Conservation (phyloP, 192 early-diverging fungal genomes). For the Backusella morwellensis region DNA sequence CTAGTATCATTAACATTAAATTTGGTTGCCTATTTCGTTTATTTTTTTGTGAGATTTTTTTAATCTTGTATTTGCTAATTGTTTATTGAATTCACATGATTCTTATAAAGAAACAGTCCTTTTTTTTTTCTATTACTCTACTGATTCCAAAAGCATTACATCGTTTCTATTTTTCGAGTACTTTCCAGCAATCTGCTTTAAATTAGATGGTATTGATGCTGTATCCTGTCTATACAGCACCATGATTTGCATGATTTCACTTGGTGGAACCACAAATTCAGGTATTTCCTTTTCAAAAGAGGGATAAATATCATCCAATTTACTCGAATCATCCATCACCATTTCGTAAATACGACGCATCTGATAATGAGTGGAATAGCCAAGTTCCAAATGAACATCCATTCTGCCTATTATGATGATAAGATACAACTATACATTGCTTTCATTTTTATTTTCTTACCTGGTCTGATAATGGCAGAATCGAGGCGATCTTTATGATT, state of each 20-base stretch:
- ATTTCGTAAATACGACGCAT: conserved; percentile 48
- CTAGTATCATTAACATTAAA: not conserved
- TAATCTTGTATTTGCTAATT: too few species aligned
- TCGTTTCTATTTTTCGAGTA: not conserved
- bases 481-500: conserved; percentile 62
- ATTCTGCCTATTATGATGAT: conserved; percentile 39
- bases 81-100: too few species aligned
- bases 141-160: too few species aligned
- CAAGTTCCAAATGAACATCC: conserved; percentile 61
- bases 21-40: too few species aligned
- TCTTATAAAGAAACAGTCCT: too few species aligned
- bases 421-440: not conserved
- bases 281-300: conserved; percentile 38
- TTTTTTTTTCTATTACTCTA: too few species aligned
- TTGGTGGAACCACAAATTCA: conserved; percentile 57
- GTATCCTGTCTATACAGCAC: conserved; percentile 46
- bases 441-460: conserved; percentile 11
- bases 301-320: conserved; percentile 25
- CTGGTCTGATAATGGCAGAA: conserved; percentile 61
- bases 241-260: conserved; percentile 61
- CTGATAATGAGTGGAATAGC: conserved; percentile 61
- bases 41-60: too few species aligned
- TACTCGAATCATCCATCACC: conserved; percentile 33
- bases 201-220: conserved; percentile 20
- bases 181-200: conserved; percentile 18